A percentile compares a stretch with the other conserved stretches of the same genome.
Evolutionary conservation across 768 basidiomycete species (phyloP).

Genomic region (Tylopilus subfusipes): DNA sequence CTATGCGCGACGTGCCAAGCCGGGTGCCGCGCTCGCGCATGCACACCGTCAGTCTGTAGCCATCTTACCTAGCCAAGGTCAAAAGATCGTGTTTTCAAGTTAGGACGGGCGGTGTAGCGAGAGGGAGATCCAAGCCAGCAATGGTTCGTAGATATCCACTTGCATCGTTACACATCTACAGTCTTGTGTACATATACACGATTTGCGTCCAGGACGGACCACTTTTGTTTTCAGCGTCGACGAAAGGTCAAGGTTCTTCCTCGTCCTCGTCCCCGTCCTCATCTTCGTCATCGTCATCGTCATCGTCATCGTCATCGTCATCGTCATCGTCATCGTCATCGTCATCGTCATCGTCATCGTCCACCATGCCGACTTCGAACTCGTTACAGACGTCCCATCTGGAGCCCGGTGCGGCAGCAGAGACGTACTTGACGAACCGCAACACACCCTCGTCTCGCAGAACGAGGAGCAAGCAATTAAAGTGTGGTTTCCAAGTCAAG

Average conservation of each 20-base stretch:
- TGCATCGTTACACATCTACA: background rate
- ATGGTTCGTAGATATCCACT: background rate
- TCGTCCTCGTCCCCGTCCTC: constrained; percentile 28
- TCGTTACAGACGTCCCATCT: constrained; percentile 93
- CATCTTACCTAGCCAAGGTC: constrained; percentile 61
- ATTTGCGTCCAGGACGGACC: background rate
- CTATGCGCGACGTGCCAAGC: constrained; percentile 49
- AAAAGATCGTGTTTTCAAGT: constrained; percentile 60
- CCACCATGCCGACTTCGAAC: constrained; percentile 83
- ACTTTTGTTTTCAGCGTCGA: background rate
- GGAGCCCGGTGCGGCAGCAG: constrained; percentile 82
- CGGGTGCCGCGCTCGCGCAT: constrained; percentile 75
- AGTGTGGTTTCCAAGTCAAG: constrained; percentile 82
- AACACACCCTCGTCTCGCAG: constrained; percentile 91
- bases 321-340: constrained; percentile 34
- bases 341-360: constrained; percentile 51
- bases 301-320: constrained; percentile 40
- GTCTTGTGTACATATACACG: background rate
- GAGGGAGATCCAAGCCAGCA: background rate
- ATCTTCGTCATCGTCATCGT: constrained; percentile 48
- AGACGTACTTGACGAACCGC: constrained; percentile 94
- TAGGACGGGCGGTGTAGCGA: constrained; percentile 25
- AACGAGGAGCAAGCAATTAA: constrained; percentile 85
- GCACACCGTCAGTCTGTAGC: constrained; percentile 75
- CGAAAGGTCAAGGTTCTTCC: constrained; percentile 7